A percentile compares a stretch with the other conserved stretches of the same genome.
Evolutionary conservation across 768 basidiomycete genomes (phyloP).

Genomic region (Lentinula edodes): DNA sequence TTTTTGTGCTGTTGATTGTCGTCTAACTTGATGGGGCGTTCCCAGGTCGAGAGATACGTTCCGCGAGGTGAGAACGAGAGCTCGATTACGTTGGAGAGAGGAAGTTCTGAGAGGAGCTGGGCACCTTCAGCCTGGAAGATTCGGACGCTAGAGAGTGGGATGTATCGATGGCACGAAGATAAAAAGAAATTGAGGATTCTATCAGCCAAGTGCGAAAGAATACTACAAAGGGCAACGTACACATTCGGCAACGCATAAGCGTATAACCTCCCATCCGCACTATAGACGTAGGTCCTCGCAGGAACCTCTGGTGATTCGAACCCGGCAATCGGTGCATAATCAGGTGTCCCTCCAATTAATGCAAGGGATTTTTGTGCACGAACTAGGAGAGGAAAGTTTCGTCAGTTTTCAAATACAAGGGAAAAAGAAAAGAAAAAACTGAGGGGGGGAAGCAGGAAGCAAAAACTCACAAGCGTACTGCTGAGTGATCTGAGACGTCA

Average conservation of each 20-base stretch:
- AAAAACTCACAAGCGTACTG: slow-evolving; percentile 73
- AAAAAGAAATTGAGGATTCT: background rate
- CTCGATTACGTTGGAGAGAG: slow-evolving; percentile 73
- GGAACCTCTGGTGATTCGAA: slow-evolving; percentile 66
- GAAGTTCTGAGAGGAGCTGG: slow-evolving; percentile 69
- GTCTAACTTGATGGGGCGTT: slow-evolving; percentile 87
- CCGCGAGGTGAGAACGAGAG: slow-evolving; percentile 90
- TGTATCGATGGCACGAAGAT: too few species aligned
- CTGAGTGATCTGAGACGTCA: slow-evolving; percentile 73
- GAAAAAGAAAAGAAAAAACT: slow-evolving; percentile 11
- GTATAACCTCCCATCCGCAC: slow-evolving; percentile 80
- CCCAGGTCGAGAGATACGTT: slow-evolving; percentile 93
- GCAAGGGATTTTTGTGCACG: slow-evolving; percentile 94
- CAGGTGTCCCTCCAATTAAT: slow-evolving; percentile 77
- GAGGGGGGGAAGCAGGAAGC: background rate
- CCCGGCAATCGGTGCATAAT: slow-evolving; percentile 59
- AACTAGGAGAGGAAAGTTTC: slow-evolving; percentile 38
- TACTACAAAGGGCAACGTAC: slow-evolving; percentile 39
- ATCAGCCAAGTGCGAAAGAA: slow-evolving; percentile 11
- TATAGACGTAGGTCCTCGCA: slow-evolving; percentile 76
- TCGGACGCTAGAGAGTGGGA: slow-evolving; percentile 46
- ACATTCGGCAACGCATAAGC: slow-evolving; percentile 74
- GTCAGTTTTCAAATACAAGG: slow-evolving; percentile 7
- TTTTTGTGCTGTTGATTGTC: slow-evolving; percentile 93
- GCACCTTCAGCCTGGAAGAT: slow-evolving; percentile 73